Evolutionary conservation across 2,329 filamentous ascomycete genomes (phyloP).

Genomic region (Septoria petroselini): DNA sequence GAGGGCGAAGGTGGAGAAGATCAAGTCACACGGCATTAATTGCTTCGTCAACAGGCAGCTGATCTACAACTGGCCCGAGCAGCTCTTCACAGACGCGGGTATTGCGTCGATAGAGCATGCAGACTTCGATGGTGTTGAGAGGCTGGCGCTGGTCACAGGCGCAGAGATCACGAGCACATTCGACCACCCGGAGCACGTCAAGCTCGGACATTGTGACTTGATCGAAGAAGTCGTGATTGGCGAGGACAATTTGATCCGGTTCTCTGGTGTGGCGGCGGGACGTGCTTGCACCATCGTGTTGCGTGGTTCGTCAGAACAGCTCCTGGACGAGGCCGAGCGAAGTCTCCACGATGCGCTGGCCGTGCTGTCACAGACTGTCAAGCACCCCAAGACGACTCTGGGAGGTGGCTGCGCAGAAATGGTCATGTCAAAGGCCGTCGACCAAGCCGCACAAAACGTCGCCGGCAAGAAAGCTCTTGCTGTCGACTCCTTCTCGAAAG

Average conservation of each 20-base stretch:
- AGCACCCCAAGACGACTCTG: constrained; percentile 88
- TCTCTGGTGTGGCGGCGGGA: constrained; percentile 91
- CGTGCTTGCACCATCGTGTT: constrained; percentile 96
- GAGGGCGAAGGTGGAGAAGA: constrained; percentile 98
- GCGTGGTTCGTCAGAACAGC: constrained; percentile 91
- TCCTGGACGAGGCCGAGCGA: constrained; percentile 93
- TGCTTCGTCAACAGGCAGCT: constrained; percentile 99
- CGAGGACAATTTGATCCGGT: constrained; percentile 95
- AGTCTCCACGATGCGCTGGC: constrained; percentile 94
- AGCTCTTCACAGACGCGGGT: constrained; percentile 94
- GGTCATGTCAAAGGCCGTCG: constrained; percentile 98
- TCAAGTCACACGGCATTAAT: constrained; percentile 98
- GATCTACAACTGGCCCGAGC: constrained; percentile 99
- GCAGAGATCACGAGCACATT: constrained; percentile 98
- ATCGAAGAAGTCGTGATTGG: constrained; percentile 99
- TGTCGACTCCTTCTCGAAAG: constrained; percentile 82
- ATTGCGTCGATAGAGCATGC: constrained; percentile 99
- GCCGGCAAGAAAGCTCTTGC: constrained; percentile 96
- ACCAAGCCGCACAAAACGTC: constrained; percentile 86
- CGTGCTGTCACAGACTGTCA: constrained; percentile 93
- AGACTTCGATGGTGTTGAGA: constrained; percentile 97
- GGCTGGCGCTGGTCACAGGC: constrained; percentile 88
- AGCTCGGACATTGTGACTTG: constrained; percentile 88
- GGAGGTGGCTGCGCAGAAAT: constrained; percentile 97
- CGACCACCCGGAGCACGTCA: constrained; percentile 94